Evolutionary conservation across 371 early-diverging fungal species (phyloP).

Genomic region (Zopfochytrium polystomum): DNA sequence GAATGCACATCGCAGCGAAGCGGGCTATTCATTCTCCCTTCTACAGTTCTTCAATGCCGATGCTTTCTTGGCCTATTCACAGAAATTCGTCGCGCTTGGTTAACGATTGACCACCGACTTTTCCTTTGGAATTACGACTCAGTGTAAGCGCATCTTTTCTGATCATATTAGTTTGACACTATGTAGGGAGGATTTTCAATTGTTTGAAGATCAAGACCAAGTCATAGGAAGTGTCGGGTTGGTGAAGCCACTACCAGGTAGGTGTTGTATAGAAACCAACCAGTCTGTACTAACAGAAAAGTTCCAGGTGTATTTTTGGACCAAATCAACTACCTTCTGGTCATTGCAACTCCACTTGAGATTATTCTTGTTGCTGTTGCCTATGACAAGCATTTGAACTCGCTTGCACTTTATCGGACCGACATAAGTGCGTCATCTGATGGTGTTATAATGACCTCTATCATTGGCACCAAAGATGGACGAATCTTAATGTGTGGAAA

Average conservation of each 20-base stretch:
- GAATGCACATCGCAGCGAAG: slow-evolving; percentile 1
- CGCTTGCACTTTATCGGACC: slow-evolving; percentile 53
- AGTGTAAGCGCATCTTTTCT: slow-evolving; percentile 11
- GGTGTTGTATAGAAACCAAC: not conserved
- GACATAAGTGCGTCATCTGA: slow-evolving; percentile 72
- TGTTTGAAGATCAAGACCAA: slow-evolving; percentile 79
- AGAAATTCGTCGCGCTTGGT: slow-evolving; percentile 85
- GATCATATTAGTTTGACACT: not conserved
- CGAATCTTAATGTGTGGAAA: slow-evolving; percentile 82
- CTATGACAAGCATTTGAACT: slow-evolving; percentile 25
- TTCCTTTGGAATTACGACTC: slow-evolving; percentile 82
- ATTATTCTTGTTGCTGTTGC: slow-evolving; percentile 74
- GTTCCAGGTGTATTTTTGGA: slow-evolving; percentile 73
- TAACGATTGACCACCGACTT: slow-evolving; percentile 78
- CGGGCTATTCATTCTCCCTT: not conserved
- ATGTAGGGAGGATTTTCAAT: slow-evolving; percentile 56
- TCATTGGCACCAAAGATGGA: slow-evolving; percentile 73
- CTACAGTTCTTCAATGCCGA: slow-evolving; percentile 63
- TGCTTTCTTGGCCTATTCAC: slow-evolving; percentile 84
- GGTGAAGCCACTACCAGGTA: slow-evolving; percentile 67
- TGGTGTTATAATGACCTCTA: slow-evolving; percentile 69
- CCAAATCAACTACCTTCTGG: slow-evolving; percentile 75
- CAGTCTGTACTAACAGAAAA: not conserved
- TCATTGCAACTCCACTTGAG: slow-evolving; percentile 81
- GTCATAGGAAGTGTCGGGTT: slow-evolving; percentile 79